Percentiles rank a stretch among this genome's conserved stretches.
Evolutionary conservation across 1,284 basidiomycete species (phyloP).

Genomic region (Naganishia sp.): DNA sequence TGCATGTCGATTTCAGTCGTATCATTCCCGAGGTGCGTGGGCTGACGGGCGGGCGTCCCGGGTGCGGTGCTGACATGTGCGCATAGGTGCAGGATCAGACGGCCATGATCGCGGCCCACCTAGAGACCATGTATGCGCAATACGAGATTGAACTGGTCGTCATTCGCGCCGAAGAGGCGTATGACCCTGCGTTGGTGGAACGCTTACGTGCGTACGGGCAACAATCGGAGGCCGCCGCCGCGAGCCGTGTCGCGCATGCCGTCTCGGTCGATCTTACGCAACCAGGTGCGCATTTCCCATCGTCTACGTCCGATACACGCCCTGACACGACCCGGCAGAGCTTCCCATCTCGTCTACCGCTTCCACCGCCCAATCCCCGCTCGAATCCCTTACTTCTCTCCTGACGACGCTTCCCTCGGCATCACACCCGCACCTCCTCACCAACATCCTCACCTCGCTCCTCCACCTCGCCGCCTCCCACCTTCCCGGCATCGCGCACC

Average conservation of each 20-base stretch:
- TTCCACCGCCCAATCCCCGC: constrained; percentile 40
- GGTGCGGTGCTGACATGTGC: background rate
- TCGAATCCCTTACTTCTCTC: constrained; percentile 61
- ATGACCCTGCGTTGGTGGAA: constrained; percentile 36
- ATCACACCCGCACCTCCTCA: constrained; percentile 67
- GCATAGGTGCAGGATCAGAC: constrained; percentile 24
- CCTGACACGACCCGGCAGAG: constrained; percentile 23
- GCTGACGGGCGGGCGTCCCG: no score
- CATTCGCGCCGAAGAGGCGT: constrained; percentile 48
- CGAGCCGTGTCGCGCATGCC: background rate
- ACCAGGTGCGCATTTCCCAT: constrained; percentile 35
- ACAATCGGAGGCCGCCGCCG: background rate
- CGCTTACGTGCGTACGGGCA: constrained; percentile 25
- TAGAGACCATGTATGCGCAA: constrained; percentile 1
- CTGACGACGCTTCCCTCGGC: constrained; percentile 72
- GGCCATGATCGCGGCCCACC: background rate
- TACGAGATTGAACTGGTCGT: constrained; percentile 38
- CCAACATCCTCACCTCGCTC: constrained; percentile 68
- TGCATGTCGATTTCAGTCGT: constrained; percentile 50
- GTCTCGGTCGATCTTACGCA: constrained; percentile 38
- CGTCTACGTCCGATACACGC: background rate
- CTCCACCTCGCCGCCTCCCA: constrained; percentile 67
- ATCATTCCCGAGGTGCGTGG: constrained; percentile 33
- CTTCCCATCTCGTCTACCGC: constrained; percentile 42
- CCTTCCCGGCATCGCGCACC: constrained; percentile 65